These are phyloP conservation scores for Raphanus raphanistrum DNA, from an alignment of 345 rosid species.

Conservation along the genomic window DNA sequence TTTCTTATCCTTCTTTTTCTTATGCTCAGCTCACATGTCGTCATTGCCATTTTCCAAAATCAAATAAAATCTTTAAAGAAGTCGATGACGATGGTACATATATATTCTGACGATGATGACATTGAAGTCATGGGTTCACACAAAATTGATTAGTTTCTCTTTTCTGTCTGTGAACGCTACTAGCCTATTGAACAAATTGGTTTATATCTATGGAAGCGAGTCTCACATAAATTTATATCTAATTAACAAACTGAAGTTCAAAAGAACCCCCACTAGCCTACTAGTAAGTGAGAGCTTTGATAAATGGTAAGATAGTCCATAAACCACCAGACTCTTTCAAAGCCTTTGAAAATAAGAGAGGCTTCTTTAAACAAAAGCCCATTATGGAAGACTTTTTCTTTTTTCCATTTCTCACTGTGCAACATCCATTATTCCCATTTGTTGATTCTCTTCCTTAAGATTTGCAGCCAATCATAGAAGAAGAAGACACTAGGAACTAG, in stretches of 20 bases:
- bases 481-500: conserved; percentile 9
- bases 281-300: not conserved
- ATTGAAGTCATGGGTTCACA: conserved; percentile 31
- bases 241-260: not conserved
- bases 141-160: not conserved
- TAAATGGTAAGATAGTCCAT: not conserved
- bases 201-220: not conserved
- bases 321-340: not conserved
- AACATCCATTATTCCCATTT: conserved; percentile 23
- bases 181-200: not conserved
- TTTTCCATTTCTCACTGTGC: not conserved
- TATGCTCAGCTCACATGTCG: conserved; percentile 10
- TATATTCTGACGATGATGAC: conserved; percentile 9
- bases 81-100: conserved; percentile 26
- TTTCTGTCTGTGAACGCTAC: not conserved
- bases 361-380: conserved; percentile 2
- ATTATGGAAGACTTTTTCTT: not conserved
- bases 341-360: not conserved
- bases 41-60: conserved; percentile 33
- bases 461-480: conserved; percentile 26
- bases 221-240: not conserved
- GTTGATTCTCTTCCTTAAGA: conserved; percentile 21
- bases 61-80: conserved; percentile 27
- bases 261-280: too few species aligned
- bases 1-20: too few species aligned